A percentile compares a stretch with the other conserved stretches of the same genome.
phyloP scores from a whole-genome alignment of 345 rosid genomes.

The Erucastrum elatum region DNA sequence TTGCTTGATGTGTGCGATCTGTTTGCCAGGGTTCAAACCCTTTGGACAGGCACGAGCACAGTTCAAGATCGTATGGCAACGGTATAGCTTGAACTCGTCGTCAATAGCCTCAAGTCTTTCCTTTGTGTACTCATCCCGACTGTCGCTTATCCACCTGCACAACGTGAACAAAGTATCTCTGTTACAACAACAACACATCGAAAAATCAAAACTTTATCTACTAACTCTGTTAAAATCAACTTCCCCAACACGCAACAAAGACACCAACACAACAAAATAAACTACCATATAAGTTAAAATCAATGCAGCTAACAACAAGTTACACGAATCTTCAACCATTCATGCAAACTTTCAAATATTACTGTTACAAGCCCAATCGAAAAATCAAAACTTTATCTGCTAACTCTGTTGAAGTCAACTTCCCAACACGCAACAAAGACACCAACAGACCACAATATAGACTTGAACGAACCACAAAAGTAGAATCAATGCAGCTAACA shows the following conservation, averaged over 20 bases:
- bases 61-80: conserved; percentile 97
- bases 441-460: neutral
- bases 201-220: neutral
- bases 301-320: neutral
- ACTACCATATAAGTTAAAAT: neutral
- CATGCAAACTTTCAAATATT: no score
- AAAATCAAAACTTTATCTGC: neutral
- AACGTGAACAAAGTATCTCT: conserved; percentile 1
- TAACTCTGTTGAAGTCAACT: neutral
- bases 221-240: neutral
- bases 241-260: neutral
- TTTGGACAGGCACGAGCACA: conserved; percentile 98
- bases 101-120: conserved; percentile 84
- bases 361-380: no score
- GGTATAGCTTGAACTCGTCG: conserved; percentile 92
- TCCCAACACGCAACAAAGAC: neutral
- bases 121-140: conserved; percentile 91
- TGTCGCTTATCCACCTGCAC: conserved; percentile 95
- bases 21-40: conserved; percentile 95
- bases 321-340: neutral
- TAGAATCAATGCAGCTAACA: neutral
- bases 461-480: neutral
- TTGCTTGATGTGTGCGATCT: conserved; percentile 78
- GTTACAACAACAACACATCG: conserved; percentile 5
- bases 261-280: neutral